A percentile compares a stretch with the other conserved stretches of the same genome.
phyloP scores from a whole-genome alignment of 73 alveolate genomes.

The Paramecium sonneborni region DNA sequence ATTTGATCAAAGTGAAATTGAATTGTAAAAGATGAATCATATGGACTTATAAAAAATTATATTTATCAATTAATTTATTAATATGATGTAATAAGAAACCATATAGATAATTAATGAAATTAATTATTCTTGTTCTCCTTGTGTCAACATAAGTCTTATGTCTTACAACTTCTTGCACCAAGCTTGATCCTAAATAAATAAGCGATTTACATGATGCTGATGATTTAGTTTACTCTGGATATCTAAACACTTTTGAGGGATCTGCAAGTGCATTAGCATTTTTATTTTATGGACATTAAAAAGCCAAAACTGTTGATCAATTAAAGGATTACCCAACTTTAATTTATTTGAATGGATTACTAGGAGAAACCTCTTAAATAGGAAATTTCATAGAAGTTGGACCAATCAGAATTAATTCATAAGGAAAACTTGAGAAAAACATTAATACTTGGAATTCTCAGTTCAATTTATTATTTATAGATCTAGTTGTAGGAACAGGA shows the following conservation, averaged over 20 bases:
- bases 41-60: too few relatives aligned
- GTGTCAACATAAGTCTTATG: neutral
- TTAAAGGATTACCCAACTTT: slow-evolving; percentile 47
- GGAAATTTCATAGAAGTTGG: slow-evolving; percentile 61
- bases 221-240: slow-evolving; percentile 53
- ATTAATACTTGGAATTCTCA: slow-evolving; percentile 58
- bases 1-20: too few relatives aligned
- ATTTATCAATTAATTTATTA: neutral
- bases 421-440: neutral
- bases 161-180: neutral
- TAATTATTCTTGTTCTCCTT: neutral
- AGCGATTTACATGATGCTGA: neutral
- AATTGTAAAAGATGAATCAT: too few relatives aligned
- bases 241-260: slow-evolving; percentile 8
- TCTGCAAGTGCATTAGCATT: slow-evolving; percentile 49
- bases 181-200: neutral
- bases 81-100: neutral
- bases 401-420: slow-evolving; percentile 14
- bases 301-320: slow-evolving; percentile 35
- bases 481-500: slow-evolving; percentile 61
- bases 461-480: slow-evolving; percentile 48
- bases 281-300: slow-evolving; percentile 58
- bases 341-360: slow-evolving; percentile 58
- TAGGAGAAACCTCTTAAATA: slow-evolving; percentile 52
- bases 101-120: neutral